Evolutionary conservation across 2,329 filamentous ascomycete genomes (phyloP).

Genomic region (Scedosporium dehoogii): DNA sequence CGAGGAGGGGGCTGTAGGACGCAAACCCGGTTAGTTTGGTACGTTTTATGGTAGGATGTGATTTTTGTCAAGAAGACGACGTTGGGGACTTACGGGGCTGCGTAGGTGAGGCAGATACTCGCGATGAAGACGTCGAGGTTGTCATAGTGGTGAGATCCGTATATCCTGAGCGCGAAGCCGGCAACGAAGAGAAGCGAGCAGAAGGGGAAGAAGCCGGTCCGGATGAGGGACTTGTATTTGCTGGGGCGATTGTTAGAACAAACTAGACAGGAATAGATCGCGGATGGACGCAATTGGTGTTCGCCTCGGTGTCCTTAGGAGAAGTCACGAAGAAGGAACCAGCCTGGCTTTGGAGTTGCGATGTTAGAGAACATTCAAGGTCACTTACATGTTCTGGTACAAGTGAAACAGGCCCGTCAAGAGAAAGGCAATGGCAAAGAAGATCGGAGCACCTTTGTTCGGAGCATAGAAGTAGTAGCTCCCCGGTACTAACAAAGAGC

Average conservation of each 20-base stretch:
- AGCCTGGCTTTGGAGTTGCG: not conserved
- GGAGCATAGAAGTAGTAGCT: constrained; percentile 38
- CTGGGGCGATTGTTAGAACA: constrained; percentile 19
- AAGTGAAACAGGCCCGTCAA: constrained; percentile 26
- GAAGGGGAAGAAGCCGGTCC: constrained; percentile 44
- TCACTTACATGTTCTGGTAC: constrained; percentile 37
- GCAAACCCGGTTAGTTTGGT: not conserved
- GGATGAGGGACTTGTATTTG: constrained; percentile 45
- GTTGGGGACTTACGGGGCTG: constrained; percentile 19
- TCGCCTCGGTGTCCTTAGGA: not conserved
- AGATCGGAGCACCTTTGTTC: constrained; percentile 36
- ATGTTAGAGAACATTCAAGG: too few relatives aligned
- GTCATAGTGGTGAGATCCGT: constrained; percentile 21
- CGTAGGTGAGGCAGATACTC: constrained; percentile 24
- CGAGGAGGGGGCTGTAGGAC: constrained; percentile 39
- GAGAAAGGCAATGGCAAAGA: constrained; percentile 33
- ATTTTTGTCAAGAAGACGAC: not conserved
- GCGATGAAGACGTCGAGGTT: constrained; percentile 22
- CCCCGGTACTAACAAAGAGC: constrained; percentile 21
- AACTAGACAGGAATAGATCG: not conserved
- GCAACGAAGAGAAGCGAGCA: constrained; percentile 42
- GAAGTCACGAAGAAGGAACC: not conserved
- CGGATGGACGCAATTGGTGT: not conserved
- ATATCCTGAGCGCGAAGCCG: constrained; percentile 39
- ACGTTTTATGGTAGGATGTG: not conserved